A percentile compares a stretch with the other conserved stretches of the same genome.
phyloP scores from a whole-genome alignment of 2,329 filamentous ascomycete species.

The Colletotrichum tropicicola region DNA sequence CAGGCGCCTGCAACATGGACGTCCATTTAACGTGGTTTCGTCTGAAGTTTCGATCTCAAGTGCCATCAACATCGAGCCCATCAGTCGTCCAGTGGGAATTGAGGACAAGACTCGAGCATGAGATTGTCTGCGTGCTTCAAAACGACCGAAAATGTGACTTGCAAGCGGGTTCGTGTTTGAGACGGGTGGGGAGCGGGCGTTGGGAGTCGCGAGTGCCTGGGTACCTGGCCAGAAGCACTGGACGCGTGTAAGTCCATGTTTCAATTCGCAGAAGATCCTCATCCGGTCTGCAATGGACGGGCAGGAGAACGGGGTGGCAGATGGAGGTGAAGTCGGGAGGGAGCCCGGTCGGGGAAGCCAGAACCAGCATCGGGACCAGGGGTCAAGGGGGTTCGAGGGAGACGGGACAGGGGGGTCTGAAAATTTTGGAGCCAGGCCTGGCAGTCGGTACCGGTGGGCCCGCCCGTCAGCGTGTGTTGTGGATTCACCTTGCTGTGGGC shows the following conservation, averaged over 20 bases:
- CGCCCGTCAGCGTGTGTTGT: constrained; percentile 15
- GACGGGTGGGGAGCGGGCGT: constrained; percentile 20
- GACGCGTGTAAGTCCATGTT: constrained; percentile 27
- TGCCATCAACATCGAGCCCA: neutral
- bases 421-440: constrained; percentile 24
- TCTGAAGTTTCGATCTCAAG: constrained; percentile 21
- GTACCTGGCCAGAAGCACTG: neutral
- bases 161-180: constrained; percentile 23
- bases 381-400: neutral
- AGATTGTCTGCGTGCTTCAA: constrained; percentile 17
- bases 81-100: neutral
- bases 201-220: neutral
- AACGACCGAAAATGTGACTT: constrained; percentile 22
- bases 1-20: constrained; percentile 1
- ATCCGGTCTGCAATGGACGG: constrained; percentile 11
- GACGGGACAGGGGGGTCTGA: neutral
- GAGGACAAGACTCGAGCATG: constrained; percentile 5
- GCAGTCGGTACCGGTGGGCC: constrained; percentile 27
- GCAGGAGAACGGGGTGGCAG: neutral
- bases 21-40: constrained; percentile 18
- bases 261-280: constrained; percentile 21
- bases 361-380: neutral
- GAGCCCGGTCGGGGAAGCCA: constrained; percentile 3
- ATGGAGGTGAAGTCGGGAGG: constrained; percentile 16
- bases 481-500: neutral